phyloP scores from a whole-genome alignment of 192 early-diverging fungal genomes.

The Paraglomus brasilianum region DNA sequence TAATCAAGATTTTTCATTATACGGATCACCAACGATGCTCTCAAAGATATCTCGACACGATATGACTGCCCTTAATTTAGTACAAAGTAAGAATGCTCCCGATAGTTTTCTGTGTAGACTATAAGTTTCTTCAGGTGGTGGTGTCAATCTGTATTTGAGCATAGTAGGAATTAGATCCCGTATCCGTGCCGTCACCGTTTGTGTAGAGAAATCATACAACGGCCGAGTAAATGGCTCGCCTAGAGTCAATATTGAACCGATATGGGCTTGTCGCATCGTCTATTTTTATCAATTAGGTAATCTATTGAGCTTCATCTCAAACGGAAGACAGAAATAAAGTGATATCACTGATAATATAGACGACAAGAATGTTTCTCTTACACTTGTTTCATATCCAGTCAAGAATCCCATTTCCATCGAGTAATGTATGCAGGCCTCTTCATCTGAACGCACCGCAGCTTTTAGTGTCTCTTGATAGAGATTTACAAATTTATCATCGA shows the following conservation, averaged over 20 bases:
- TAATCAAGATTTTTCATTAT: neutral
- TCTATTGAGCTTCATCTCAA: neutral
- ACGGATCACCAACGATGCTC: constrained; percentile 27
- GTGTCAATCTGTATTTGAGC: constrained; percentile 89
- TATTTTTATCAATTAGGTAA: constrained; percentile 31
- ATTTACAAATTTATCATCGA: constrained; percentile 69
- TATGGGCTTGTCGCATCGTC: constrained; percentile 84
- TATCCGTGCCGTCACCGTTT: constrained; percentile 81
- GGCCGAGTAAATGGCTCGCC: constrained; percentile 75
- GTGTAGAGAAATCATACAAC: constrained; percentile 78
- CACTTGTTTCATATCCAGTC: constrained; percentile 86
- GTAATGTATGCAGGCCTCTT: constrained; percentile 70
- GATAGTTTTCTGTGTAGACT: constrained; percentile 92
- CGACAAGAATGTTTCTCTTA: constrained; percentile 36
- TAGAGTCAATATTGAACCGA: constrained; percentile 82
- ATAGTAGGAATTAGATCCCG: constrained; percentile 91
- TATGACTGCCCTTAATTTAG: constrained; percentile 59
- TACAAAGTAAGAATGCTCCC: constrained; percentile 89
- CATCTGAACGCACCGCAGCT: constrained; percentile 70
- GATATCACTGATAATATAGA: too few species aligned
- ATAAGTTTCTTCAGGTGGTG: constrained; percentile 98
- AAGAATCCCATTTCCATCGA: constrained; percentile 86
- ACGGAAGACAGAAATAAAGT: neutral
- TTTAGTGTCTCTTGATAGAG: constrained; percentile 74
- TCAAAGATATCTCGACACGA: constrained; percentile 42